Percentiles rank a stretch among this genome's conserved stretches.
Evolutionary conservation across 192 early-diverging fungal species (phyloP).

Genomic region (Jimgerdemannia lactiflua): DNA sequence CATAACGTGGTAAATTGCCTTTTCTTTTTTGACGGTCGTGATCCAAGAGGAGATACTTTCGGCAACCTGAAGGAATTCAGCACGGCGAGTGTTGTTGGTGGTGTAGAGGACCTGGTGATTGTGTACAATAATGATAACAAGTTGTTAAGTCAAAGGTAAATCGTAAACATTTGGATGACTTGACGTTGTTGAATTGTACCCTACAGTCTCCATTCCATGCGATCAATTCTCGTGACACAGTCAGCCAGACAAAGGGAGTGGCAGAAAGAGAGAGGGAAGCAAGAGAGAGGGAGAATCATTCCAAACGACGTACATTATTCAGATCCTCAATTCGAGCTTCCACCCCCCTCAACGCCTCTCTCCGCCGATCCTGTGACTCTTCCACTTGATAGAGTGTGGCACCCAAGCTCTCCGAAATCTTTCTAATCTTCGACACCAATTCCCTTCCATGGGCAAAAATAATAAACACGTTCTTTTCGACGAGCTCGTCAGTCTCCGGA

Average conservation of each 20-base stretch:
- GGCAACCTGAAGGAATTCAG: constrained; percentile 82
- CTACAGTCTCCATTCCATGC: too few species aligned
- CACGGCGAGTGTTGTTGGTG: constrained; percentile 78
- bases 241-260: too few species aligned
- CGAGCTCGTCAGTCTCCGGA: constrained; percentile 80
- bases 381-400: constrained; percentile 94
- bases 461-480: constrained; percentile 97
- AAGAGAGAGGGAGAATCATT: constrained; percentile 7
- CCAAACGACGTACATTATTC: constrained; percentile 32
- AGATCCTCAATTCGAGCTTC: constrained; percentile 88
- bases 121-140: not conserved
- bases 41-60: constrained; percentile 88
- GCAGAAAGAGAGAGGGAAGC: not conserved
- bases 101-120: constrained; percentile 71
- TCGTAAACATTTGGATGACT: too few species aligned
- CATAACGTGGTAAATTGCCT: constrained; percentile 95
- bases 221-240: too few species aligned
- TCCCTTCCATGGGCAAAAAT: constrained; percentile 97
- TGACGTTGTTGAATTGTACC: too few species aligned
- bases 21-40: constrained; percentile 93
- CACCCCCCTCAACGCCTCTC: constrained; percentile 77
- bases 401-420: constrained; percentile 94
- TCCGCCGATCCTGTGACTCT: constrained; percentile 77
- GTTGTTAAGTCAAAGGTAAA: too few species aligned
- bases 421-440: constrained; percentile 85